phyloP scores from a whole-genome alignment of 1,284 basidiomycete genomes.

The Tilletia horrida region DNA sequence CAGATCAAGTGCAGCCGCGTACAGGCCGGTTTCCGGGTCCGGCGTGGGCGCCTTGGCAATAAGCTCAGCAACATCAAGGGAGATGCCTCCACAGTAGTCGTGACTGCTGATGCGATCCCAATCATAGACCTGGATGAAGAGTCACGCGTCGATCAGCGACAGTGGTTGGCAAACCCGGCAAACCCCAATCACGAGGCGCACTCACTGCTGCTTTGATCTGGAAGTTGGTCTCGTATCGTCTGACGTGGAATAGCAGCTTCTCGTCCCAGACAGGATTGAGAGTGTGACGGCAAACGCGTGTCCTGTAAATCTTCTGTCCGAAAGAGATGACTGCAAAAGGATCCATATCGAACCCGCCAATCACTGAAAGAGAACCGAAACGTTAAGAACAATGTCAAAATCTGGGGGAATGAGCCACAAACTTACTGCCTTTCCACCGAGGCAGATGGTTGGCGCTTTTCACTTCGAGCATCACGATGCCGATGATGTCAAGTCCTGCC shows the following conservation, averaged over 20 bases:
- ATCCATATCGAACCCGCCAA: constrained; percentile 89
- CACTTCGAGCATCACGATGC: constrained; percentile 83
- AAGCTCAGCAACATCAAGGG: constrained; percentile 36
- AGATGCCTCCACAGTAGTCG: constrained; percentile 46
- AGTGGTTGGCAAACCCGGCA: background rate
- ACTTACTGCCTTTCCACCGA: constrained; percentile 67
- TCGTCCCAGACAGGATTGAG: constrained; percentile 92
- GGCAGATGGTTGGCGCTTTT: constrained; percentile 76
- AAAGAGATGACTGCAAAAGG: constrained; percentile 94
- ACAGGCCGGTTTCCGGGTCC: constrained; percentile 41
- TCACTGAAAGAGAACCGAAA: constrained; percentile 1
- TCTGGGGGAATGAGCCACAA: background rate
- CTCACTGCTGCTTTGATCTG: constrained; percentile 29
- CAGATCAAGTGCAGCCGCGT: constrained; percentile 19
- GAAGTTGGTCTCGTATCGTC: constrained; percentile 70
- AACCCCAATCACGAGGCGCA: background rate
- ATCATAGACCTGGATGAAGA: constrained; percentile 38
- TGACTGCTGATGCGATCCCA: constrained; percentile 52
- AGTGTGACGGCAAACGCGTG: constrained; percentile 61
- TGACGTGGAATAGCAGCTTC: constrained; percentile 90
- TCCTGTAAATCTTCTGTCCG: constrained; percentile 93
- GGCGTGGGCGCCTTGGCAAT: constrained; percentile 40
- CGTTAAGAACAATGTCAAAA: background rate
- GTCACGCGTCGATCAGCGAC: background rate
- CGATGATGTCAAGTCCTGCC: constrained; percentile 71